Conservation (phyloP, 1,284 basidiomycete species). For the Cryptococcus sp. region DNA sequence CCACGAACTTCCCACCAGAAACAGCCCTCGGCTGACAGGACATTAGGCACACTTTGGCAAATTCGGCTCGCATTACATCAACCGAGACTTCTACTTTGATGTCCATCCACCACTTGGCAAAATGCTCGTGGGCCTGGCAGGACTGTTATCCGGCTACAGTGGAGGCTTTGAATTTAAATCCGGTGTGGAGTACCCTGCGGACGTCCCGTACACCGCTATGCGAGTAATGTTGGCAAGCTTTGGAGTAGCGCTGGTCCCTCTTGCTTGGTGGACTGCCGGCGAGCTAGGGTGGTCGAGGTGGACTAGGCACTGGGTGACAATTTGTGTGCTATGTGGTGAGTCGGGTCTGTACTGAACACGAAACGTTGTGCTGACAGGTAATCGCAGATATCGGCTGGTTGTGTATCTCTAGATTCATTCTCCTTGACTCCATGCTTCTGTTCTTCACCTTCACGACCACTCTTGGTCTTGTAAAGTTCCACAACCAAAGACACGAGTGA, state of each 20-base stretch:
- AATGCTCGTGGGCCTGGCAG: conserved; percentile 95
- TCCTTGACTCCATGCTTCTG: conserved; percentile 95
- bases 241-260: conserved; percentile 91
- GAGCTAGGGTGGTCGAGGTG: conserved; percentile 89
- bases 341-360: conserved; percentile 15
- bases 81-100: conserved; percentile 58
- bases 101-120: conserved; percentile 98
- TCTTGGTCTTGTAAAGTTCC: conserved; percentile 93
- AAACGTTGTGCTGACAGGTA: too few relatives aligned
- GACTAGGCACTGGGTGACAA: conserved; percentile 84
- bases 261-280: conserved; percentile 95
- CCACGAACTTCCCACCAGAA: not conserved
- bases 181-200: conserved; percentile 78
- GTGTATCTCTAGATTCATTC: conserved; percentile 93
- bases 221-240: conserved; percentile 90
- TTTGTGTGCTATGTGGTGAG: conserved; percentile 90
- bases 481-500: conserved; percentile 89
- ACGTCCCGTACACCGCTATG: conserved; percentile 92
- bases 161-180: conserved; percentile 94
- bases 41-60: conserved; percentile 88
- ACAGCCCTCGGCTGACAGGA: not conserved
- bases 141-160: conserved; percentile 86
- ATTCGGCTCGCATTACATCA: conserved; percentile 88
- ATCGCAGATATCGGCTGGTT: conserved; percentile 87
- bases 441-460: conserved; percentile 98